Base-by-base conservation (phyloP, 2,329 filamentous ascomycete species). In the Dactylellina cionopaga region DNA sequence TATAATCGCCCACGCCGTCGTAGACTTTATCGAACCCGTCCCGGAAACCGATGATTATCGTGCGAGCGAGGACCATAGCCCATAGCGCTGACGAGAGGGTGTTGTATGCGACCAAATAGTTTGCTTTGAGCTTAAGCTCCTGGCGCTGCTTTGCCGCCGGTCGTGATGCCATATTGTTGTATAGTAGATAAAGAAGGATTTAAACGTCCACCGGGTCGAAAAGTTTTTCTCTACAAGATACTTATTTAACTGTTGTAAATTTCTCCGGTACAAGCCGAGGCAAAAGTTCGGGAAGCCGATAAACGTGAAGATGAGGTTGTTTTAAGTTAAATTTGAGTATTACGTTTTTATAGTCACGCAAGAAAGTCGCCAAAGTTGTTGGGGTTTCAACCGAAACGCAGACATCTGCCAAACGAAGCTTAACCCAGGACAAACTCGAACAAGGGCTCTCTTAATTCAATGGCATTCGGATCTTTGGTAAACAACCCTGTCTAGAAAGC, bases 51-150 rank as follows among this genome's bases (percentile, higher is more conserved):
- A 90, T 84, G 60, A 88, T 81, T 24, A 88, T 77, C 1, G 90
- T 89, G 71, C 91, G 87, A 60, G 86, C 85, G 39, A 97, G 86
- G 59, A 97, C 88, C 15, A 87, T 86, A 39, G 86, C 82, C 95
- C 95, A 99, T 58, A 94, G 86, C 19, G 88, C 79, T 72, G 92
- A 87, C 58, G 89, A 96, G 75, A 89, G 79, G 77, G 88, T 85
- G 82, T 98, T 98, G 86, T 98, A 99, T 77, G 88, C 83, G 78
- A 93, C 85, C 59, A 98, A 87, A 83, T 97, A 96, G 78, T 82
- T 83, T 63, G 68, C 68, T 55, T 72, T 72, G 29, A 72, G 17
- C 59, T 64, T 72, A 0, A 58, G 56, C 29, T 58, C 59, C 47
- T 56, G 68, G 22, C 52, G 52, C 52, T 59, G 68, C 59, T 56